Evolutionary conservation across 352 stramenopile species (phyloP).

Genomic region (Pythium aquatile): DNA sequence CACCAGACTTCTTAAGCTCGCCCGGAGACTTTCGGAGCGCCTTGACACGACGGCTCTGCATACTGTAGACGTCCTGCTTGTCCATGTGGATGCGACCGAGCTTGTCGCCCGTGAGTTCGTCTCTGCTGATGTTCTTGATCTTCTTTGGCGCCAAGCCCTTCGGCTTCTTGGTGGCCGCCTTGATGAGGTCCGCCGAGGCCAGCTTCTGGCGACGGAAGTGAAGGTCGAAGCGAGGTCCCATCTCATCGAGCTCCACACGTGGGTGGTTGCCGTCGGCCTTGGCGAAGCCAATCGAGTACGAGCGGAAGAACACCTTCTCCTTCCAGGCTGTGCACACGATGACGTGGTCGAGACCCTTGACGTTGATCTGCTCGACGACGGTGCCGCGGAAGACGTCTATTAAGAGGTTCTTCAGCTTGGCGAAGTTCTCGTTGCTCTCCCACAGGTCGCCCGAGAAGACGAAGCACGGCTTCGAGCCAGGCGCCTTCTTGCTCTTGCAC

Average conservation of each 20-base stretch:
- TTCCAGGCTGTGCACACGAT: constrained; percentile 96
- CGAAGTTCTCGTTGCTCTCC: constrained; percentile 88
- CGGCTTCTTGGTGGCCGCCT: constrained; percentile 93
- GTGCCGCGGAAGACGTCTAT: constrained; percentile 98
- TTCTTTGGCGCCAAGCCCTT: constrained; percentile 93
- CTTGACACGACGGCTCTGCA: constrained; percentile 95
- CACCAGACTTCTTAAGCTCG: constrained; percentile 66
- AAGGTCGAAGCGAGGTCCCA: constrained; percentile 90
- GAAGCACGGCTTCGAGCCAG: constrained; percentile 94
- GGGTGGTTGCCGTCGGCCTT: constrained; percentile 81
- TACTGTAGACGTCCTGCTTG: constrained; percentile 96
- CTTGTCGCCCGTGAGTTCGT: constrained; percentile 98
- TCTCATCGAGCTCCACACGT: constrained; percentile 88
- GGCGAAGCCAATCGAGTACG: constrained; percentile 96
- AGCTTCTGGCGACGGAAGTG: constrained; percentile 94
- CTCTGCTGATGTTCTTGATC: constrained; percentile 97
- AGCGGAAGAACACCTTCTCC: constrained; percentile 93
- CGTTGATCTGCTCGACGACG: constrained; percentile 93
- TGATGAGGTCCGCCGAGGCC: constrained; percentile 94
- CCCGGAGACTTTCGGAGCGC: constrained; percentile 87
- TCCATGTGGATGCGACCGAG: constrained; percentile 98
- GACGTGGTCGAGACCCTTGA: constrained; percentile 96
- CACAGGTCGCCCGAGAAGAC: constrained; percentile 96
- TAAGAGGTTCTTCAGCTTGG: constrained; percentile 94
- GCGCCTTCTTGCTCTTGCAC: constrained; percentile 89